Percentiles rank a stretch among this genome's conserved stretches.
phyloP scores from a whole-genome alignment of 1,284 basidiomycete species.

The Microbotryum intermedium region DNA sequence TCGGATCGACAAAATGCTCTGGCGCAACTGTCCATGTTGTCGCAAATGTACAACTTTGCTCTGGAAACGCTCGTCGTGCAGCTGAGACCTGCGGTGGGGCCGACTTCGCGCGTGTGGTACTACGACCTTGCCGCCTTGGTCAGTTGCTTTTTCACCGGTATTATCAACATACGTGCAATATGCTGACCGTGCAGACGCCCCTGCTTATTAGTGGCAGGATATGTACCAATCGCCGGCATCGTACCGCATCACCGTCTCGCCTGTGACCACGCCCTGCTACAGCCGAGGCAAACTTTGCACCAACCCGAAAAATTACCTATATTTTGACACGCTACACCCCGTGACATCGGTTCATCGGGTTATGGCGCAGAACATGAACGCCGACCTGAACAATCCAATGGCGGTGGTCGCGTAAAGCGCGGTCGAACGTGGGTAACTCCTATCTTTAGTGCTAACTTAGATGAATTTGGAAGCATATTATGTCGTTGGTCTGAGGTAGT shows the following conservation, averaged over 20 bases:
- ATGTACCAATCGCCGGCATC: constrained; percentile 2
- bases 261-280: constrained; percentile 17
- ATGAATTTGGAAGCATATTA: no score
- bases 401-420: no score
- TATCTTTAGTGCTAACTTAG: no score
- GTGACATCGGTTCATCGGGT: constrained; percentile 14
- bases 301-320: constrained; percentile 14
- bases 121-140: constrained; percentile 18
- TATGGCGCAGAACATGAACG: constrained; percentile 19
- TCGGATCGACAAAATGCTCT: constrained; percentile 2
- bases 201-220: constrained; percentile 11
- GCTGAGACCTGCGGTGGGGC: no score
- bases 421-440: no score
- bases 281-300: constrained; percentile 16
- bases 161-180: no score
- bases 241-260: constrained; percentile 7
- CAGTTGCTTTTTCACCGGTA: background rate
- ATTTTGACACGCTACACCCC: constrained; percentile 28
- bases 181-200: no score
- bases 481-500: no score
- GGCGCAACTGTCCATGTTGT: constrained; percentile 11
- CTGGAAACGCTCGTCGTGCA: no score
- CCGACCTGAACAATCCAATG: background rate
- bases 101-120: background rate
- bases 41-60: constrained; percentile 17